phyloP scores from a whole-genome alignment of 441 rosid genomes.

The Francoa sonchifolia region DNA sequence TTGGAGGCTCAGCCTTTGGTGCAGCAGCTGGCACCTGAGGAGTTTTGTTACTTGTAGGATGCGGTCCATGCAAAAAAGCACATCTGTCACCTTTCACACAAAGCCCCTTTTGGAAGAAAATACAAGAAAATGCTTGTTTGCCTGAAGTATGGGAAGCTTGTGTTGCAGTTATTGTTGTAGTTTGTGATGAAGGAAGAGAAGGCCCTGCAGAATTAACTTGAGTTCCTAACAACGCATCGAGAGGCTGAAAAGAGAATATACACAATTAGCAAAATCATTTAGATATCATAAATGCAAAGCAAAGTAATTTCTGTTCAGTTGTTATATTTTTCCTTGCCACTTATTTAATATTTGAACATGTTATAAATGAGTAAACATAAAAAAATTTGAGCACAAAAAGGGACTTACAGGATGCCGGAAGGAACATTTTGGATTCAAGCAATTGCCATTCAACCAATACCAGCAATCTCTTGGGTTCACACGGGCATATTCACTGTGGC shows the following conservation, averaged over 20 bases:
- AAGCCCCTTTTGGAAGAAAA: constrained; percentile 70
- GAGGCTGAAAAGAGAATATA: constrained; percentile 44
- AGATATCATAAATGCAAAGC: too few relatives aligned
- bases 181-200: constrained; percentile 23
- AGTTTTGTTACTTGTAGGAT: constrained; percentile 27
- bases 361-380: too few relatives aligned
- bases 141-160: constrained; percentile 20
- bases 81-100: constrained; percentile 83
- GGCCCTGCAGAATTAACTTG: constrained; percentile 40
- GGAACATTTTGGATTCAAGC: constrained; percentile 84
- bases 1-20: constrained; percentile 23
- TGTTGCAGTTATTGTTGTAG: constrained; percentile 11
- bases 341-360: too few relatives aligned
- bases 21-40: constrained; percentile 21
- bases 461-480: constrained; percentile 91
- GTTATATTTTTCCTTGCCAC: too few relatives aligned
- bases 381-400: too few relatives aligned
- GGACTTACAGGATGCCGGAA: constrained; percentile 88
- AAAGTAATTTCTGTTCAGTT: too few relatives aligned
- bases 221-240: constrained; percentile 67
- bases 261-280: too few relatives aligned
- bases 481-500: constrained; percentile 93
- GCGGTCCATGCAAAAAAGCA: constrained; percentile 58
- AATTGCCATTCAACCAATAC: constrained; percentile 87
- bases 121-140: constrained; percentile 64